These are phyloP conservation scores for Xylariaceae sp. DNA, from an alignment of 2,329 filamentous ascomycete species.

Conservation along the genomic window DNA sequence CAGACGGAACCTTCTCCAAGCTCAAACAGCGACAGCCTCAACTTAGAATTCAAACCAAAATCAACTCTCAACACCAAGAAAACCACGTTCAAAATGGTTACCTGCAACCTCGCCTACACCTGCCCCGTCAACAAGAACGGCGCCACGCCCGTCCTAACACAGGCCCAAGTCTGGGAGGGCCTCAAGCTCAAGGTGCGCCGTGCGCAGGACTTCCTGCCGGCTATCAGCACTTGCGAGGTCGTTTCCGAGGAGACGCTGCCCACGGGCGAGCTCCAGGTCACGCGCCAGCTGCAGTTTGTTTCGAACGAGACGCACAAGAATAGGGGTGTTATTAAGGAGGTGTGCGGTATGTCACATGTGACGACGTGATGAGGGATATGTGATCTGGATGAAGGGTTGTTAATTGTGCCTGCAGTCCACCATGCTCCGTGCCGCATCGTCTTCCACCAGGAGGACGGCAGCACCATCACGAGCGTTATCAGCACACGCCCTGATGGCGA, in stretches of 20 bases:
- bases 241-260: conserved; percentile 27
- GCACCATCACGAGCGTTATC: conserved; percentile 34
- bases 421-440: conserved; percentile 33
- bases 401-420: conserved; percentile 16
- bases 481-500: conserved; percentile 29
- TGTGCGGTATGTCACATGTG: conserved; percentile 21
- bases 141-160: conserved; percentile 28
- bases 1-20: background rate
- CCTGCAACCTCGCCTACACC: conserved; percentile 34
- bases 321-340: conserved; percentile 25
- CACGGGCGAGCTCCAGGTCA: conserved; percentile 25
- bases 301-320: conserved; percentile 9
- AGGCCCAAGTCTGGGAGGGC: conserved; percentile 34
- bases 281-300: conserved; percentile 31
- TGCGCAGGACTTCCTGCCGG: conserved; percentile 36
- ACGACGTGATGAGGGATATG: too few species aligned
- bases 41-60: background rate
- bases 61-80: background rate
- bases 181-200: conserved; percentile 34
- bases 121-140: conserved; percentile 34
- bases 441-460: conserved; percentile 35
- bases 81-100: conserved; percentile 30
- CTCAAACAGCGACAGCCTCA: background rate
- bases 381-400: too few species aligned
- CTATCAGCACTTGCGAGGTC: conserved; percentile 33